Conservation (phyloP, 345 rosid genomes). For the Passiflora organensis region DNA sequence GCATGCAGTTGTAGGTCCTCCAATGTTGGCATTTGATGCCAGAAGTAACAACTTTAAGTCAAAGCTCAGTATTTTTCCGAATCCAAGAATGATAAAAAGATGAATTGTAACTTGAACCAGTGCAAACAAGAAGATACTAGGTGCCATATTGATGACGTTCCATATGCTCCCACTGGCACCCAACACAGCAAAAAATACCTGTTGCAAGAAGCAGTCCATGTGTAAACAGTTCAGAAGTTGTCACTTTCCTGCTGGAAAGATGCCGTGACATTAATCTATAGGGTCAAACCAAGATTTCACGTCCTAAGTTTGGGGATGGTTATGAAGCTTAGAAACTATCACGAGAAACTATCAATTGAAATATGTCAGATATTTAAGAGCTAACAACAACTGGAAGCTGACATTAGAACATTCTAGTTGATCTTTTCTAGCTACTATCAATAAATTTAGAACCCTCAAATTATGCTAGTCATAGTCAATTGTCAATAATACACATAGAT, state of each 20-base stretch:
- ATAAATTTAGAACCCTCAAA: no score
- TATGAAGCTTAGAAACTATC: not conserved
- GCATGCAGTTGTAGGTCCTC: constrained; percentile 87
- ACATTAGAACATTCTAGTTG: no score
- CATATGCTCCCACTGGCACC: constrained; percentile 79
- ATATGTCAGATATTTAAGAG: no score
- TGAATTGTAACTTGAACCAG: constrained; percentile 58
- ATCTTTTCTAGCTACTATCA: no score
- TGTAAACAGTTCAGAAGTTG: constrained; percentile 1
- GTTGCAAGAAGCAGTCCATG: constrained; percentile 6
- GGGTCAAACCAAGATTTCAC: not conserved
- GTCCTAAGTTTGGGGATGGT: not conserved
- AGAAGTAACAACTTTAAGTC: constrained; percentile 53
- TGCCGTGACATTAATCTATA: not conserved
- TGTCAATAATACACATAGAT: no score
- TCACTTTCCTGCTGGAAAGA: not conserved
- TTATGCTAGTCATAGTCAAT: no score
- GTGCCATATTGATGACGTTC: constrained; percentile 66
- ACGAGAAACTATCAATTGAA: not conserved
- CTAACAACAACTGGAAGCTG: no score
- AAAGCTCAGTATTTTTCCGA: constrained; percentile 46
- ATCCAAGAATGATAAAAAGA: constrained; percentile 45
- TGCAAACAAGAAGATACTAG: constrained; percentile 67
- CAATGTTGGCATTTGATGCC: constrained; percentile 80
- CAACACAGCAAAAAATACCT: constrained; percentile 63